Percentiles rank a stretch among this genome's conserved stretches.
Conservation (phyloP, 2,329 filamentous ascomycete species). For the Achaetomium macrosporum region DNA sequence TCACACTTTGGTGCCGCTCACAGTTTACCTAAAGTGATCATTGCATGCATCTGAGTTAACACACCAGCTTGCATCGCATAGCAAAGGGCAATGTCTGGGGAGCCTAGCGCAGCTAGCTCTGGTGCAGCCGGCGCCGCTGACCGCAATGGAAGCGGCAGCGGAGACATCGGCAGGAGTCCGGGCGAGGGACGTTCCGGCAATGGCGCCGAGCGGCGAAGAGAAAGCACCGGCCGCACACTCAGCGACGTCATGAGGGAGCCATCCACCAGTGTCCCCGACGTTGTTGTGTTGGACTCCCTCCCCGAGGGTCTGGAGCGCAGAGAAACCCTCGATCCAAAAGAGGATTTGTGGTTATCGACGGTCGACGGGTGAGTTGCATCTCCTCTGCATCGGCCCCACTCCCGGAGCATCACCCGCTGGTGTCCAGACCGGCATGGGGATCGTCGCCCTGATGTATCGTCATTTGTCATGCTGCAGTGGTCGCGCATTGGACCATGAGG, state of each 20-base stretch:
- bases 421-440: not conserved
- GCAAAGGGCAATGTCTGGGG: conserved; percentile 7
- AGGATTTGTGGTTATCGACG: conserved; percentile 46
- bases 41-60: not conserved
- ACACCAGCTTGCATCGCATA: conserved; percentile 4
- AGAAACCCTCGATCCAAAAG: conserved; percentile 34
- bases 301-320: conserved; percentile 29
- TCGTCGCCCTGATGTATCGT: not conserved
- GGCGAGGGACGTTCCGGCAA: not conserved
- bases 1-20: not conserved
- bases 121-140: conserved; percentile 1
- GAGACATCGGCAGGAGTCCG: not conserved
- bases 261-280: conserved; percentile 31
- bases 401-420: not conserved
- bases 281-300: conserved; percentile 35
- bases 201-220: conserved; percentile 4
- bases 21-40: not conserved
- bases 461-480: not conserved
- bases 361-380: conserved; percentile 38
- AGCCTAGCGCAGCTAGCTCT: conserved; percentile 2
- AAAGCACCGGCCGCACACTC: conserved; percentile 26
- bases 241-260: conserved; percentile 38
- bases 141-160: not conserved
- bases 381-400: conserved; percentile 8
- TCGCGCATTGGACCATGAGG: not conserved